Evolutionary conservation across 495 filamentous ascomycete species (phyloP).

Genomic region (Penicillium simplicissimum): DNA sequence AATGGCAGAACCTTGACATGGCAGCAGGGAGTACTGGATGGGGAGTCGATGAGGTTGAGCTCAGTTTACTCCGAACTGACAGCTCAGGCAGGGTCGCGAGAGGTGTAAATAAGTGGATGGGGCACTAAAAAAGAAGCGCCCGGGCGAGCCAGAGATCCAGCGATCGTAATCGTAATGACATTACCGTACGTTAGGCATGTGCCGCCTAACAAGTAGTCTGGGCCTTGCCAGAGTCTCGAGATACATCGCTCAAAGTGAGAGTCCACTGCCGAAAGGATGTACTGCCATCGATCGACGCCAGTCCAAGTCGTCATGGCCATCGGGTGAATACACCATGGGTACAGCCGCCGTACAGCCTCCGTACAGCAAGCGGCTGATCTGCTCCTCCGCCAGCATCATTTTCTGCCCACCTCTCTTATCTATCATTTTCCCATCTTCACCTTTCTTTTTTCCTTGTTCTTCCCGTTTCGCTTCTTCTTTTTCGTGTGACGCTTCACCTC

Average conservation of each 20-base stretch:
- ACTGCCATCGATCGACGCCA: slow-evolving; percentile 7
- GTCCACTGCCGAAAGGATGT: neutral
- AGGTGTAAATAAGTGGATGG: slow-evolving; percentile 12
- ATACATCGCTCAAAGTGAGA: neutral
- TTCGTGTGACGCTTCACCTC: slow-evolving; percentile 5
- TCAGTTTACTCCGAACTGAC: neutral
- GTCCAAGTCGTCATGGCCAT: slow-evolving; percentile 16
- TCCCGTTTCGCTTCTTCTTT: slow-evolving; percentile 11
- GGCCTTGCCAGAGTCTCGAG: slow-evolving; percentile 10
- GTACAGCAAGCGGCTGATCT: slow-evolving; percentile 28
- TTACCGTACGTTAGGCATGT: slow-evolving; percentile 7
- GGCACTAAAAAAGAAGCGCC: slow-evolving; percentile 29
- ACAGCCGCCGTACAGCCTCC: slow-evolving; percentile 13
- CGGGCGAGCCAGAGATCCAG: slow-evolving; percentile 20
- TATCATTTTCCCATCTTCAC: slow-evolving; percentile 30
- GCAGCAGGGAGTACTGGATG: neutral
- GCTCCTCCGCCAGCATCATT: slow-evolving; percentile 21
- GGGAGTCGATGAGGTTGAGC: neutral
- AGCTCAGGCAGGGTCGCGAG: neutral
- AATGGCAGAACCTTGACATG: neutral
- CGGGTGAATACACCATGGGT: slow-evolving; percentile 1
- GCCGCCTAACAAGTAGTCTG: slow-evolving; percentile 9
- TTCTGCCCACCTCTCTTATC: slow-evolving; percentile 26
- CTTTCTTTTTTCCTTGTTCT: slow-evolving; percentile 23
- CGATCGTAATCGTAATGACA: slow-evolving; percentile 11